These are phyloP conservation scores for Meira nashicola DNA, from an alignment of 1,284 basidiomycete genomes.

Conservation along the genomic window DNA sequence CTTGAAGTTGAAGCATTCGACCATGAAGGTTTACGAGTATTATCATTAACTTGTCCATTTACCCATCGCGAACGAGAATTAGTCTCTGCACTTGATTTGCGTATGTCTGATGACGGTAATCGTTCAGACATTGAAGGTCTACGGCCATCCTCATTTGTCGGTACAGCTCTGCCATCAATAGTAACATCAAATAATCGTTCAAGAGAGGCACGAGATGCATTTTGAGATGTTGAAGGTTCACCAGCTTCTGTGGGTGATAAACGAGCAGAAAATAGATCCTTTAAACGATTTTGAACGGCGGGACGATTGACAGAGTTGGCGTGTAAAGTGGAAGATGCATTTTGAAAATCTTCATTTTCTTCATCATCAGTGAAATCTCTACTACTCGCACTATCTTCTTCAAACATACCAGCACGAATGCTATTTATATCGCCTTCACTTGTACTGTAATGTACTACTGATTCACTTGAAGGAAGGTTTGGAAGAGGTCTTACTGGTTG, in stretches of 20 bases:
- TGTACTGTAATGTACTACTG: no score
- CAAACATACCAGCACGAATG: constrained; percentile 9
- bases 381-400: constrained; percentile 4
- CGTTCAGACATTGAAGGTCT: no score
- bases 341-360: not conserved
- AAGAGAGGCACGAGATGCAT: not conserved
- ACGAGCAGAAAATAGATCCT: constrained; percentile 11
- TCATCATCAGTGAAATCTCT: not conserved
- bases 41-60: no score
- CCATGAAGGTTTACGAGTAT: no score
- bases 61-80: no score
- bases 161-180: not conserved
- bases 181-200: not conserved
- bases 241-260: not conserved
- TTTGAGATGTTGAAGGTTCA: not conserved
- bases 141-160: not conserved
- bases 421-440: no score
- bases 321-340: no score
- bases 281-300: constrained; percentile 9
- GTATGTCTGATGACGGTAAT: no score
- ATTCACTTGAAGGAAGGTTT: not conserved
- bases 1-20: no score
- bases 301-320: not conserved
- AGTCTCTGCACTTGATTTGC: no score
- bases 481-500: not conserved